These are phyloP conservation scores for Mortierella sp. DNA, from an alignment of 371 early-diverging fungal genomes.

Conservation along the genomic window DNA sequence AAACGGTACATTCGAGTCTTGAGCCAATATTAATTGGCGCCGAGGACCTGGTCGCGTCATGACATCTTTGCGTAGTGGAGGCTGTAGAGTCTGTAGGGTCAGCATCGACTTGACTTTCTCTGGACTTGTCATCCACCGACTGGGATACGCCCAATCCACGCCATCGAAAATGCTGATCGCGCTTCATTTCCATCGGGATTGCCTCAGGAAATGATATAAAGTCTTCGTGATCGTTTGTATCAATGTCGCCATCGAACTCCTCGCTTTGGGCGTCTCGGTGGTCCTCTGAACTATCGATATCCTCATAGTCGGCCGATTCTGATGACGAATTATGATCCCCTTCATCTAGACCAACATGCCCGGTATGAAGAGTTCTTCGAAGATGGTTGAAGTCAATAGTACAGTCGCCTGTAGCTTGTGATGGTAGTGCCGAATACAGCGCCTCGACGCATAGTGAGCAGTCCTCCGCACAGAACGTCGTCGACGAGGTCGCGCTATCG, in stretches of 20 bases:
- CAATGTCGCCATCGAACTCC: constrained; percentile 32
- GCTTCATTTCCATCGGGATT: constrained; percentile 41
- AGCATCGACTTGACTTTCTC: neutral
- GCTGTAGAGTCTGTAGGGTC: neutral
- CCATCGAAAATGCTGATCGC: constrained; percentile 42
- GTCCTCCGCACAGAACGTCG: neutral
- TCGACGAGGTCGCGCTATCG: neutral
- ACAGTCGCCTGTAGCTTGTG: neutral
- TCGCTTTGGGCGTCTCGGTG: constrained; percentile 32
- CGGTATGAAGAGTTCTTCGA: neutral
- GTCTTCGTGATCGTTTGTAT: constrained; percentile 39
- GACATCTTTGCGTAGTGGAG: neutral
- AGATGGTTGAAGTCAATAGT: neutral
- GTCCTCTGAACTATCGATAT: constrained; percentile 28
- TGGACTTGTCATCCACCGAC: neutral
- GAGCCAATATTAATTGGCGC: neutral
- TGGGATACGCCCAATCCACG: constrained; percentile 32
- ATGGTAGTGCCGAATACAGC: constrained; percentile 20
- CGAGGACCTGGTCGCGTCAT: neutral
- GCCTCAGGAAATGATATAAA: constrained; percentile 39
- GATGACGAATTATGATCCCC: constrained; percentile 16
- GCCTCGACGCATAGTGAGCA: constrained; percentile 8
- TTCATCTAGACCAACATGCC: neutral
- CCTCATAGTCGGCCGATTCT: constrained; percentile 34
- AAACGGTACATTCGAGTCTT: constrained; percentile 8